Base-by-base conservation (phyloP, 2,329 filamentous ascomycete genomes). In the Aspergillus sclerotialis region DNA sequence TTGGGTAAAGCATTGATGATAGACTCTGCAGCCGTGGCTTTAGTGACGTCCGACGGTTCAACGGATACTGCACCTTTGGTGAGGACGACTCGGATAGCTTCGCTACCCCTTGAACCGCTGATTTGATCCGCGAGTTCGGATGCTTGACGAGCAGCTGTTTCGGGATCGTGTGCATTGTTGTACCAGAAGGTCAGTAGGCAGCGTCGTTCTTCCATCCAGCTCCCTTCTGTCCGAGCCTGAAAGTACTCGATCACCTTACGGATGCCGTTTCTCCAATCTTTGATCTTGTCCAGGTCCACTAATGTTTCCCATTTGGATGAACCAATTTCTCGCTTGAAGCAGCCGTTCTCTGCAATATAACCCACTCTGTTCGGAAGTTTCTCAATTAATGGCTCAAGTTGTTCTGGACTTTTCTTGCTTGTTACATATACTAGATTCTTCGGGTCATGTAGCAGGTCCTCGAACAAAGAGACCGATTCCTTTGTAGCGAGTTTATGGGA, bases 101-200 rank as follows among this genome's bases (percentile, higher is more conserved):
- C 84, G 37, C 75, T 76, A 52, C 88, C 83, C 54, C 86, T 92
- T 1, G 85, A 83, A 52, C 93, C 88, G 56, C 94, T 95, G 69
- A 95, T 90, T 52, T 94, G 89, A 44, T 85, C 88, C 1, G 86
- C 86, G 52, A 88, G 90, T 52, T 95, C 90, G 21, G 82, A 83
- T 0, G 87, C 88, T 50, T 88, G 84, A n/a, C 85, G 79, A 39
- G 76, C 71, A 1, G 89, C 88, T 18, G 76, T 73, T 39, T 85
- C 79, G 36, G 76, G 76, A 54, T 94, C 85, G 28, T 84, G 78
- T 1, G 84, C 81, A 35, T 79, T 77, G 58, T 84, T 81, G 65
- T 89, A 94, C 60, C 90, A 82, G 68, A 94, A 94, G 35, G 90
- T 78, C 24, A 94, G 68, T 30, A 84, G 88, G 67, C 86, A 94